phyloP scores from a whole-genome alignment of 2,329 filamentous ascomycete species.

The Didymella arachidicola region DNA sequence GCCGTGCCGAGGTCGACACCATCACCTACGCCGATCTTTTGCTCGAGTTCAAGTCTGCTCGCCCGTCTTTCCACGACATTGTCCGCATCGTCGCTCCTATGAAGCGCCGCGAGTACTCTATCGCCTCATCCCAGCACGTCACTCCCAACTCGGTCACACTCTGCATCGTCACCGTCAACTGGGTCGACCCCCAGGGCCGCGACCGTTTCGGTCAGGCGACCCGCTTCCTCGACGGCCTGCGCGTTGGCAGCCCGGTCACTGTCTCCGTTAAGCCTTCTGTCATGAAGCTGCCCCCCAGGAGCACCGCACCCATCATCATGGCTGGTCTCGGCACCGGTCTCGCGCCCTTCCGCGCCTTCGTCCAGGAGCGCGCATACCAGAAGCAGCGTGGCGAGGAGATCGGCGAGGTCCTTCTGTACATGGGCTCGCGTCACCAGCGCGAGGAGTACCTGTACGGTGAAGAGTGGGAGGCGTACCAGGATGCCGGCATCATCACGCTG shows the following conservation, averaged over 20 bases:
- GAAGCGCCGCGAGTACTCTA: conserved; percentile 99
- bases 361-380: conserved; percentile 97
- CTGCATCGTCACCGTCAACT: conserved; percentile 97
- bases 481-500: conserved; percentile 92
- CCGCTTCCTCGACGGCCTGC: conserved; percentile 81
- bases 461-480: conserved; percentile 98
- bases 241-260: conserved; percentile 79
- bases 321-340: conserved; percentile 97
- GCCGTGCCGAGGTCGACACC: conserved; percentile 87
- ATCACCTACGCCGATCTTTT: conserved; percentile 90
- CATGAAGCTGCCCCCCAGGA: conserved; percentile 93
- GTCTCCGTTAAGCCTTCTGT: conserved; percentile 97
- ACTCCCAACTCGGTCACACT: conserved; percentile 88
- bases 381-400: conserved; percentile 97
- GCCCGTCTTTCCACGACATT: conserved; percentile 86
- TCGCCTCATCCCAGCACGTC: conserved; percentile 95
- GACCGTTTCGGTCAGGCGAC: conserved; percentile 93
- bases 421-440: conserved; percentile 94
- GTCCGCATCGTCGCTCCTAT: conserved; percentile 85
- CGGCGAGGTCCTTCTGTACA: conserved; percentile 90
- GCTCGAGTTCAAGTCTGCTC: conserved; percentile 87
- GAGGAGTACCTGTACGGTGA: conserved; percentile 99
- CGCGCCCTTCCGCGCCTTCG: conserved; percentile 98
- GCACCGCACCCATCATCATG: conserved; percentile 96
- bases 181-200: conserved; percentile 87